A percentile compares a stretch with the other conserved stretches of the same genome.
These are phyloP conservation scores for Trichophyton simii DNA, from an alignment of 2,329 filamentous ascomycete species.

Conservation along the genomic window DNA sequence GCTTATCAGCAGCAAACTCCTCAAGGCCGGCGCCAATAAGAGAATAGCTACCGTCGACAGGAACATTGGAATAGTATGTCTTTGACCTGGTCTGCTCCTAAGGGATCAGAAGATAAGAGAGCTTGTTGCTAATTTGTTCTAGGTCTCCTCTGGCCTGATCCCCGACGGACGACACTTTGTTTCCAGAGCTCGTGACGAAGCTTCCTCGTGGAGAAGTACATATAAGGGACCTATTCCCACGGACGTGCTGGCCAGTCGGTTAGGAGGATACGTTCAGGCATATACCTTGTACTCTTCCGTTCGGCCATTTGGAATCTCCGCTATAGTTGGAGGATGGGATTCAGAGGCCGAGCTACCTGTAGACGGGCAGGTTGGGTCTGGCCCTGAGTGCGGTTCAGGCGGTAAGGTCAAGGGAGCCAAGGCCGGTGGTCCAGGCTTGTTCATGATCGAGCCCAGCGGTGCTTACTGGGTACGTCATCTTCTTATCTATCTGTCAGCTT, in stretches of 20 bases:
- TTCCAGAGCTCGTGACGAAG: slow-evolving; percentile 86
- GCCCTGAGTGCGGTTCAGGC: slow-evolving; percentile 66
- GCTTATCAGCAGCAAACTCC: slow-evolving; percentile 84
- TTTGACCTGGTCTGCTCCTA: background rate
- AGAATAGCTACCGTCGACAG: slow-evolving; percentile 89
- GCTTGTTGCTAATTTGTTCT: background rate
- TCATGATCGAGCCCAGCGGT: slow-evolving; percentile 98
- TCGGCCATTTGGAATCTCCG: slow-evolving; percentile 89
- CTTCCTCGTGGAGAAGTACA: slow-evolving; percentile 74
- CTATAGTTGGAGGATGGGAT: slow-evolving; percentile 89
- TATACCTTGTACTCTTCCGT: slow-evolving; percentile 97
- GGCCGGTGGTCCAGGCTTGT: slow-evolving; percentile 81
- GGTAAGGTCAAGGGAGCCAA: slow-evolving; percentile 65
- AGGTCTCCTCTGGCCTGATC: slow-evolving; percentile 89
- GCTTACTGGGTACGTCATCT: slow-evolving; percentile 62
- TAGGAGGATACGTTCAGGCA: slow-evolving; percentile 92
- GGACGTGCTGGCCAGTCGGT: slow-evolving; percentile 74
- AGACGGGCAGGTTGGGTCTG: slow-evolving; percentile 77
- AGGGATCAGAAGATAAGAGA: slow-evolving; percentile 6
- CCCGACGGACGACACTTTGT: slow-evolving; percentile 94
- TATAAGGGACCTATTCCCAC: slow-evolving; percentile 93
- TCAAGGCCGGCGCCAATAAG: slow-evolving; percentile 93
- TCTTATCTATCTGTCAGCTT: background rate
- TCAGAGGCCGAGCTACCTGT: slow-evolving; percentile 73
- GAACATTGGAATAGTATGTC: slow-evolving; percentile 78